Evolutionary conservation across 2,329 filamentous ascomycete species (phyloP).

Genomic region (Xylaria sp.): DNA sequence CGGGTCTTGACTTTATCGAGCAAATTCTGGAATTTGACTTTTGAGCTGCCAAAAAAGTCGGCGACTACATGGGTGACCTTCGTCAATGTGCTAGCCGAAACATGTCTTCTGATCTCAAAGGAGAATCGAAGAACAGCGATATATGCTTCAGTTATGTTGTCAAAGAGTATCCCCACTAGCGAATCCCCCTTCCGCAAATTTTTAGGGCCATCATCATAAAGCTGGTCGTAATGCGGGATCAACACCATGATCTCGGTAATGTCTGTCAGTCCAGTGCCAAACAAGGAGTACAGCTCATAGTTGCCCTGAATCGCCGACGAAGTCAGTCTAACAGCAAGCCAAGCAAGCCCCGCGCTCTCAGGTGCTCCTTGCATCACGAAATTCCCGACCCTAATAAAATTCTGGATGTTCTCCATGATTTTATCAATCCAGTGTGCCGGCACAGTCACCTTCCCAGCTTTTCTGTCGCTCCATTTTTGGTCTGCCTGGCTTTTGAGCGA

Average conservation of each 20-base stretch:
- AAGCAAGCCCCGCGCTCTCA: background rate
- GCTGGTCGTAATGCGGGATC: background rate
- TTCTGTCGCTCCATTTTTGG: conserved; percentile 10
- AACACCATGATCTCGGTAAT: conserved; percentile 10
- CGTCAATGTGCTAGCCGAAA: background rate
- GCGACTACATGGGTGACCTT: conserved; percentile 2
- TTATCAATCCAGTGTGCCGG: conserved; percentile 10
- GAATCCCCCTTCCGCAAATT: background rate
- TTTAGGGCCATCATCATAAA: background rate
- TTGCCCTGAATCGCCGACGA: conserved; percentile 3
- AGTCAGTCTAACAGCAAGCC: conserved; percentile 2
- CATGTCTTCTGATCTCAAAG: conserved; percentile 1
- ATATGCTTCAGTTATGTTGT: conserved; percentile 5
- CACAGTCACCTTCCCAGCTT: background rate
- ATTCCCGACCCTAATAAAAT: background rate
- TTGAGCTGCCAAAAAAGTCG: conserved; percentile 3
- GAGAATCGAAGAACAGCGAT: conserved; percentile 11
- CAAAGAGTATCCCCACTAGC: conserved; percentile 1
- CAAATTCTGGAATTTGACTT: conserved; percentile 1
- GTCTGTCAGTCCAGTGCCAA: conserved; percentile 6
- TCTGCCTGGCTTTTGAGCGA: conserved; percentile 3
- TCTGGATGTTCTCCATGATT: conserved; percentile 10
- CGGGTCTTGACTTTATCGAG: conserved; percentile 5
- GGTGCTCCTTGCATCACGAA: conserved; percentile 4
- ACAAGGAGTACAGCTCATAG: conserved; percentile 4